phyloP scores from a whole-genome alignment of 192 early-diverging fungal genomes.

The Haplosporangium gracile region DNA sequence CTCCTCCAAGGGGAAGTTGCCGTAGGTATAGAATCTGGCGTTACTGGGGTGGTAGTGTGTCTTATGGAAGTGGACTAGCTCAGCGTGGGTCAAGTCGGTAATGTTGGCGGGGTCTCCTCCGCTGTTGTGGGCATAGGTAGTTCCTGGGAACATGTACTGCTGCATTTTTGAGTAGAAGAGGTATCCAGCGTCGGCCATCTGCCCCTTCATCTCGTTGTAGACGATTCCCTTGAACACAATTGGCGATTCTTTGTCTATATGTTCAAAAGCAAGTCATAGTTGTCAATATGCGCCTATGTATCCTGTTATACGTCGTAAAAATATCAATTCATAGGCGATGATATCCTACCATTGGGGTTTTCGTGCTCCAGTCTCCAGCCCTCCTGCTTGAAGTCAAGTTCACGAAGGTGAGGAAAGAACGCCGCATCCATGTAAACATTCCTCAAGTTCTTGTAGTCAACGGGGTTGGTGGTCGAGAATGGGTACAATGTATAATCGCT shows the following conservation, averaged over 20 bases:
- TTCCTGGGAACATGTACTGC: constrained; percentile 86
- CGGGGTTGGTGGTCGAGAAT: constrained; percentile 90
- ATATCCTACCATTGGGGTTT: constrained; percentile 64
- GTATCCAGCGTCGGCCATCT: constrained; percentile 80
- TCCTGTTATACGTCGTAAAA: constrained; percentile 11
- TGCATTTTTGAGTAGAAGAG: constrained; percentile 83
- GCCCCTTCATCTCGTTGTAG: constrained; percentile 99
- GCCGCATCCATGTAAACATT: constrained; percentile 93
- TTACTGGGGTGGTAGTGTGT: constrained; percentile 95
- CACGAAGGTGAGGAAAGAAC: constrained; percentile 83
- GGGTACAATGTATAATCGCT: constrained; percentile 93
- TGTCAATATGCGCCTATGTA: neutral
- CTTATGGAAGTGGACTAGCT: constrained; percentile 87
- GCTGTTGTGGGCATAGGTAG: constrained; percentile 85
- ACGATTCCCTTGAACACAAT: constrained; percentile 95
- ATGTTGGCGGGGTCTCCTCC: constrained; percentile 94
- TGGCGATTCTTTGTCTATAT: constrained; percentile 70
- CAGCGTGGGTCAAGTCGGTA: constrained; percentile 87
- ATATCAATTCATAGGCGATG: neutral
- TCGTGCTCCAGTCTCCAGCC: constrained; percentile 94
- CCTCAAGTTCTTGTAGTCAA: constrained; percentile 92
- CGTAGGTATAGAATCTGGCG: constrained; percentile 92
- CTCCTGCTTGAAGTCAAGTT: constrained; percentile 93
- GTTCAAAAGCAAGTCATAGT: neutral
- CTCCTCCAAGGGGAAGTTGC: constrained; percentile 81